phyloP scores from a whole-genome alignment of 352 stramenopile species.

The Globisporangium megalacanthum region DNA sequence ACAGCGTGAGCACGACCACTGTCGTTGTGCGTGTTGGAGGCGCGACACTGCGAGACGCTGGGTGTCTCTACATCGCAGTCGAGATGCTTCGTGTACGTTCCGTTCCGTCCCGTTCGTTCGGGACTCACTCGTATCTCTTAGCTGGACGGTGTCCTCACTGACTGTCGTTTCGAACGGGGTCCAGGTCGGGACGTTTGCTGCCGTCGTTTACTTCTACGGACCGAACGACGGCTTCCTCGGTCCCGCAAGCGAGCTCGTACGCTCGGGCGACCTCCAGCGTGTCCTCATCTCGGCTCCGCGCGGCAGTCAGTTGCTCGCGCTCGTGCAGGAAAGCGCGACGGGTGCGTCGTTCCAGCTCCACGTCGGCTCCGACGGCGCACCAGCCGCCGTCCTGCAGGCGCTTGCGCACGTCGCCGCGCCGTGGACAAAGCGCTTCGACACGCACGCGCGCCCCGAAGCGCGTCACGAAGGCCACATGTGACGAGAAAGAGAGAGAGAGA shows the following conservation, averaged over 20 bases:
- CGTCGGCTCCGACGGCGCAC: conserved; percentile 30
- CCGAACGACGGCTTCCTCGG: conserved; percentile 6
- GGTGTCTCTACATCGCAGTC: conserved; percentile 22
- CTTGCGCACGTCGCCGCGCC: conserved; percentile 14
- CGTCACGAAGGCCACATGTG: neutral
- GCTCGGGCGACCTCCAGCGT: conserved; percentile 22
- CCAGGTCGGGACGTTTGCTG: conserved; percentile 18
- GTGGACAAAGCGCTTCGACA: conserved; percentile 9
- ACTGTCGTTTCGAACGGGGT: too few relatives aligned
- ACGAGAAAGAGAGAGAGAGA: neutral
- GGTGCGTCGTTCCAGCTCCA: conserved; percentile 26
- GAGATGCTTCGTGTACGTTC: conserved; percentile 32
- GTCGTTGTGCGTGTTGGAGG: conserved; percentile 9
- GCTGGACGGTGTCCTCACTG: too few relatives aligned
- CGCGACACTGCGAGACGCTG: neutral
- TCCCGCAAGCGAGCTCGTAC: conserved; percentile 11
- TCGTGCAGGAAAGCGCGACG: conserved; percentile 25
- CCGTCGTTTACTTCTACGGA: conserved; percentile 16
- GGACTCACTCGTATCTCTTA: neutral
- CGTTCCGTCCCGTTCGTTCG: neutral
- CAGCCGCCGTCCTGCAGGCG: conserved; percentile 17
- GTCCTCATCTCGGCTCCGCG: conserved; percentile 19
- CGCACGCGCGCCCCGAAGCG: conserved; percentile 2
- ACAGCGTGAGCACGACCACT: conserved; percentile 5
- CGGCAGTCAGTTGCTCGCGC: conserved; percentile 17